Base-by-base conservation (phyloP, 2,329 filamentous ascomycete species). In the Pseudopithomyces maydicus region DNA sequence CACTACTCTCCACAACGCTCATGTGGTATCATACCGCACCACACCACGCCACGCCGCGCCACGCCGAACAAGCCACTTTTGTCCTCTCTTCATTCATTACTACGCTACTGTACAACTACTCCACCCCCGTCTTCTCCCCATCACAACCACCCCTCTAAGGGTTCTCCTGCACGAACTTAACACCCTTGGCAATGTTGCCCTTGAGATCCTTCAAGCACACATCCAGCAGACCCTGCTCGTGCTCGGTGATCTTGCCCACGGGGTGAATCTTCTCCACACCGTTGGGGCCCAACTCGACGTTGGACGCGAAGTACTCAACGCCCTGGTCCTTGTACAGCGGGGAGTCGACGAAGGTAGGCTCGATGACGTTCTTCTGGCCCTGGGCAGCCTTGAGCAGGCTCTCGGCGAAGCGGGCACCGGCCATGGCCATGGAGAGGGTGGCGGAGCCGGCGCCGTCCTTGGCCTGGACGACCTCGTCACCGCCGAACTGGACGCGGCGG, bases 281-380 rank as follows among this genome's bases (percentile, higher is more conserved):
- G 79, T 94, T 90, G 78, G 93, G 92, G 82, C 95, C 95, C 74
- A 99, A 91, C 85, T 97, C 91, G 76, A 99, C 91, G 80, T 88
- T 89, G 82, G 90, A 93, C 77, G 92, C 90, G 84, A 99, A 99
- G 90, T 96, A 99, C 59, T 96, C 90, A 74, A 96, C 87, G 75
- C 94, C 95, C 84, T 96, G 90, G 84, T 97, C 92, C 90, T 97
- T 97, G 91, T 92, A 98, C 69, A 98, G 88, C 64, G 94, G 93
- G 78, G 90, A 94, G 82, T 99, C 92, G 75, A 99, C 93, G 74
- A 97, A 99, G 63, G 94, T 93, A 70, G 93, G 93, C 89, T 99
- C 95, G 67, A 96, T 79, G 72, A 99, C 90, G 77, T 92, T 92
- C 88, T 93, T 95, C 87, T 96, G 88, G 78, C 95, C 95, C 80